Base-by-base conservation (phyloP, 768 basidiomycete species). In the Leccinum aurantiacum region DNA sequence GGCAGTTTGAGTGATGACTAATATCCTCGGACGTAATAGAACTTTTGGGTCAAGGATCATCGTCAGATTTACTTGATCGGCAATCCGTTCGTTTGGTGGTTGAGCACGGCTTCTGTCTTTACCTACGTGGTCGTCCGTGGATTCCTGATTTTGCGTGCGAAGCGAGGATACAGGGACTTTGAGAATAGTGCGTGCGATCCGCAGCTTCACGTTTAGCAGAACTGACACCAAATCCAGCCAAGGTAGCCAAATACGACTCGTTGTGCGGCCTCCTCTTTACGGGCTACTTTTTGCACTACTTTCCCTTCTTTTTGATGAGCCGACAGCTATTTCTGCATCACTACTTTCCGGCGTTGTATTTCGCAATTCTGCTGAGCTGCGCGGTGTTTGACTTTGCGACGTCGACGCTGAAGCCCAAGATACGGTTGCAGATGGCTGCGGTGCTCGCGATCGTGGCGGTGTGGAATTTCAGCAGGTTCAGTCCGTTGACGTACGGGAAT, bases 1-100 rank as follows among this genome's bases (percentile, higher is more conserved):
- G 27, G 15, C 5, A 8, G 2, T 35, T n/a, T 29, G 15, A 24
- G 6, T 50, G 35, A 60, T 60, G 63, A 22, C 61, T 66, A 1
- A 38, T 38, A 8, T 38, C 7, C 37, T 38, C 7, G 37, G 10
- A 60, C 27, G 35, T 29, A 22, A 56, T 64, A 95, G 94, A 97
- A 95, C 76, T 98, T 98, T 77, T 98, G 97, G 97, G 93, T 97
- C 48, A 95, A 95, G 75, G 93, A 98, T 62, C 90, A 98, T 70
- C 84, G 84, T 48, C 97, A 99, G 69, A 90, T 99, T 61, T 99
- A 99, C 73, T 83, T 98, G 48, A 81, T 97, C 22, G 97, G 97
- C 2, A 99, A 98, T 71, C 93, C 95, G 0, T 79, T 95, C 63
- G 82, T 96, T 25, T 99, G 97, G 97, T 97, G 89, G 82, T 74